These are phyloP conservation scores for Aspergillus piperis DNA, from an alignment of 2,329 filamentous ascomycete genomes.

Conservation along the genomic window DNA sequence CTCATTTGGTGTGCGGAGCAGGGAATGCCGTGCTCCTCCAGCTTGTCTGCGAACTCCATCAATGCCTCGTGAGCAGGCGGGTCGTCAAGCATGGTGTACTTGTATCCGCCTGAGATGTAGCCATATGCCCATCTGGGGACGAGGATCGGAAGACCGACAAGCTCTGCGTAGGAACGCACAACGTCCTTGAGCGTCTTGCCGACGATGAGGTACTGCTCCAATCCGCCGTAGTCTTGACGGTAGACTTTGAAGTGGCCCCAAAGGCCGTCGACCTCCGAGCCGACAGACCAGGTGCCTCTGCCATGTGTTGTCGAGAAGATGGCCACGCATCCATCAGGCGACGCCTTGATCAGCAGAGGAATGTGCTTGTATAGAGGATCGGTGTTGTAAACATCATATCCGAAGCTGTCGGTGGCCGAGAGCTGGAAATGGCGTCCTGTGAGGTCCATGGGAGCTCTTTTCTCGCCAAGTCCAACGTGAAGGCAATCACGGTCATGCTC, in stretches of 20 bases:
- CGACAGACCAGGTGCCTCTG: slow-evolving; percentile 65
- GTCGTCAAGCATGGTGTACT: slow-evolving; percentile 60
- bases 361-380: slow-evolving; percentile 77
- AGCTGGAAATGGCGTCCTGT: slow-evolving; percentile 66
- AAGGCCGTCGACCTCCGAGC: slow-evolving; percentile 72
- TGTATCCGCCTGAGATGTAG: slow-evolving; percentile 69
- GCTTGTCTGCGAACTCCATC: slow-evolving; percentile 61
- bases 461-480: slow-evolving; percentile 71
- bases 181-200: slow-evolving; percentile 68
- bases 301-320: slow-evolving; percentile 69
- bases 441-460: slow-evolving; percentile 71
- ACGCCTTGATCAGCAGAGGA: slow-evolving; percentile 69
- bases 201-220: slow-evolving; percentile 70
- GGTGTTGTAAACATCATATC: slow-evolving; percentile 69
- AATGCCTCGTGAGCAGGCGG: slow-evolving; percentile 59
- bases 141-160: slow-evolving; percentile 68
- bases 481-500: slow-evolving; percentile 63
- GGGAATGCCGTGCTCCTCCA: slow-evolving; percentile 66
- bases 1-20: slow-evolving; percentile 73
- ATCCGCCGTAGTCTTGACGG: slow-evolving; percentile 69
- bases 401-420: slow-evolving; percentile 70
- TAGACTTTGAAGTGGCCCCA: slow-evolving; percentile 76
- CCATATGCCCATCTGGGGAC: slow-evolving; percentile 73
- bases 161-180: slow-evolving; percentile 64
- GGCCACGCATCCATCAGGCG: slow-evolving; percentile 63